Conservation (phyloP, 208 protist genomes). For the Trypanosoma conorhini region DNA sequence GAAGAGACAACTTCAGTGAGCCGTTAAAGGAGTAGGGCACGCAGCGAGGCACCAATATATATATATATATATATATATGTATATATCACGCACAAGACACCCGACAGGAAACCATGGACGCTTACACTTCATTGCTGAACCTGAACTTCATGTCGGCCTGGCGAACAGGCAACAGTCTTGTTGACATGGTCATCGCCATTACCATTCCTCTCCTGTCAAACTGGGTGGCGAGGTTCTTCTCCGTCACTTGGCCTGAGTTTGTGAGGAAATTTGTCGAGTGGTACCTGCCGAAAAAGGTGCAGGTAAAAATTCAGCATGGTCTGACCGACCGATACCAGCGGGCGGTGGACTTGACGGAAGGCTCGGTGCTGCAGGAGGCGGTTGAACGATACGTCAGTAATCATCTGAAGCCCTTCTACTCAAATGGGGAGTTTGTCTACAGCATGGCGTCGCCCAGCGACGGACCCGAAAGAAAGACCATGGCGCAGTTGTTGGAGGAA, state of each 20-base stretch:
- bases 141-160: constrained; percentile 89
- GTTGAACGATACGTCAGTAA: constrained; percentile 59
- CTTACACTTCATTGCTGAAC: constrained; percentile 77
- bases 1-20: not conserved
- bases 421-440: constrained; percentile 35
- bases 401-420: constrained; percentile 45
- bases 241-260: constrained; percentile 45
- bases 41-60: no score
- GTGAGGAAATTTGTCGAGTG: constrained; percentile 28
- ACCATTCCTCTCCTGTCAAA: constrained; percentile 72
- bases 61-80: no score
- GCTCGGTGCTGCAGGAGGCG: constrained; percentile 52
- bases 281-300: constrained; percentile 10
- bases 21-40: not conserved
- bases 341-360: constrained; percentile 38
- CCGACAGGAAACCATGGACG: constrained; percentile 56
- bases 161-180: constrained; percentile 77
- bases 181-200: constrained; percentile 82
- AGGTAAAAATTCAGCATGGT: constrained; percentile 31
- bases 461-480: not conserved
- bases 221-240: constrained; percentile 46
- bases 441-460: constrained; percentile 4
- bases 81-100: not conserved
- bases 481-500: constrained; percentile 16
- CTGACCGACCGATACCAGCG: constrained; percentile 24